phyloP scores from a whole-genome alignment of 129 eudicot genomes.

The Flaveria sonorensis region DNA sequence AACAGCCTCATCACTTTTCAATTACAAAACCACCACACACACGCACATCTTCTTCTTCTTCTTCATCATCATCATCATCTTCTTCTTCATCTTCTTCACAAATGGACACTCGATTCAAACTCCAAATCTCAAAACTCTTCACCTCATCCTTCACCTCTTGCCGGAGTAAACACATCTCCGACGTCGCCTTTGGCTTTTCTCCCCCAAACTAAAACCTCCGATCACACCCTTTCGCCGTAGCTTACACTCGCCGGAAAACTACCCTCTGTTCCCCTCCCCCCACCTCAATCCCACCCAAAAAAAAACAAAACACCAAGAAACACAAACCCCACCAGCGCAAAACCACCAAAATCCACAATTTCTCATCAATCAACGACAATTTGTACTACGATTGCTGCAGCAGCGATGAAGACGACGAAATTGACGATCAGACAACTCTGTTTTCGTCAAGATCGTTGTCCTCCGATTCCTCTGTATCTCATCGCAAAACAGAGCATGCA shows the following conservation, averaged over 20 bases:
- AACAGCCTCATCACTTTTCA: too few relatives aligned
- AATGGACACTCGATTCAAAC: constrained; percentile 54
- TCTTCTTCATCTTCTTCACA: constrained; percentile 29
- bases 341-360: constrained; percentile 27
- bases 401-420: constrained; percentile 40
- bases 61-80: constrained; percentile 11
- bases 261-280: constrained; percentile 44
- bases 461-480: constrained; percentile 53
- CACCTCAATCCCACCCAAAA: constrained; percentile 9
- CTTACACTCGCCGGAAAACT: constrained; percentile 29
- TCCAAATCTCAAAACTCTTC: constrained; percentile 49
- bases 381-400: constrained; percentile 50
- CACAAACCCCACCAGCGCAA: constrained; percentile 41
- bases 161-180: constrained; percentile 52
- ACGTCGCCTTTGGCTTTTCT: constrained; percentile 48
- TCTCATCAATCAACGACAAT: constrained; percentile 35
- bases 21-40: constrained; percentile 26
- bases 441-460: constrained; percentile 69
- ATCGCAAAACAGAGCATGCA: constrained; percentile 23
- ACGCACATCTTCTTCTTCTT: not conserved
- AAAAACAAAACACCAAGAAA: constrained; percentile 34
- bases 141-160: constrained; percentile 57
- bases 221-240: constrained; percentile 23
- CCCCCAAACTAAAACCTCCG: constrained; percentile 41
- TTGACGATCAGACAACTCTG: constrained; percentile 56